These are phyloP conservation scores for Pseudonitzschia multiseries DNA, from an alignment of 108 stramenopile genomes.

Conservation along the genomic window DNA sequence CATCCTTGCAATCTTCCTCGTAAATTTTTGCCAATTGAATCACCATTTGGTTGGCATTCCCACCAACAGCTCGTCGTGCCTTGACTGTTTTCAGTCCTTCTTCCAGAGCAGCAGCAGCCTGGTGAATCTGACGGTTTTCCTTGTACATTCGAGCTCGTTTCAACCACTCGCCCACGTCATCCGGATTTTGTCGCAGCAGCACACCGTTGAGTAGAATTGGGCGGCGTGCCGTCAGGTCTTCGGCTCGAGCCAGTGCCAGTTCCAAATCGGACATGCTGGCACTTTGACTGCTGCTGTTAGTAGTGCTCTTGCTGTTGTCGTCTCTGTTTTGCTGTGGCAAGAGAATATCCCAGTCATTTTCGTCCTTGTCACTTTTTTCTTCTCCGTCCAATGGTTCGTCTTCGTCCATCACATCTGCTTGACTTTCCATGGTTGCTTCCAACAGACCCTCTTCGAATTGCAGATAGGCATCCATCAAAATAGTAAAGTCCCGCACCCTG, in stretches of 20 bases:
- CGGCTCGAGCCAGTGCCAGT: conserved; percentile 91
- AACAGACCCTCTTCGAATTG: conserved; percentile 95
- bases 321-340: conserved; percentile 38
- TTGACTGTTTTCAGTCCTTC: conserved; percentile 74
- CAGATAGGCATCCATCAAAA: conserved; percentile 95
- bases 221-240: conserved; percentile 90
- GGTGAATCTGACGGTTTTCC: conserved; percentile 35
- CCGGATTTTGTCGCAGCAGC: conserved; percentile 94
- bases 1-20: conserved; percentile 65
- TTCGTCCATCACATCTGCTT: conserved; percentile 50
- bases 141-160: conserved; percentile 86
- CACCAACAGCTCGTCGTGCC: conserved; percentile 68
- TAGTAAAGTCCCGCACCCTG: conserved; percentile 95
- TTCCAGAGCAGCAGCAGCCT: conserved; percentile 70
- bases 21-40: conserved; percentile 77
- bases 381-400: conserved; percentile 59
- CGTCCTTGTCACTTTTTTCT: conserved; percentile 46
- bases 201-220: conserved; percentile 93
- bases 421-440: conserved; percentile 83
- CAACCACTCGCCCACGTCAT: conserved; percentile 96
- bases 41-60: conserved; percentile 80
- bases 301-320: neutral
- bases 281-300: neutral
- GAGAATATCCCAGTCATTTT: conserved; percentile 59
- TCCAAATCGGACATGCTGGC: conserved; percentile 75